Conservation (phyloP, 805 yeast species). For the Kuraishia cidri region DNA sequence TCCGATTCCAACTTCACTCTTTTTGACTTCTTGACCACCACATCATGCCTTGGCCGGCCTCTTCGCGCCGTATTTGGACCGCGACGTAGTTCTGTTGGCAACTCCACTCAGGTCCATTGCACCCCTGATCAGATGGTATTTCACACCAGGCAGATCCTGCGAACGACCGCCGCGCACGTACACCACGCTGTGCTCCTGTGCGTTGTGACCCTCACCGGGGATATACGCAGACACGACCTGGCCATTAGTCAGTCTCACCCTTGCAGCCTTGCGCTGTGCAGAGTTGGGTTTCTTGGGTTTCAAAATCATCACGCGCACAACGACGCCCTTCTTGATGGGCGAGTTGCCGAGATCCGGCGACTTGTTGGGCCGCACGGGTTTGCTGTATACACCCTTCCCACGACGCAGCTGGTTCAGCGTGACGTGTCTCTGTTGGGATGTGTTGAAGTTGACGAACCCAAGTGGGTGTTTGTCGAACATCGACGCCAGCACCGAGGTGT, state of each 20-base stretch:
- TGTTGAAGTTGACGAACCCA: slow-evolving; percentile 1
- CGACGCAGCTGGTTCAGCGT: slow-evolving; percentile 72
- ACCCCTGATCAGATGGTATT: slow-evolving; percentile 90
- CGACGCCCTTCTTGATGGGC: slow-evolving; percentile 92
- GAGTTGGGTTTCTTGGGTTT: slow-evolving; percentile 99
- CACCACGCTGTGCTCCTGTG: slow-evolving; percentile 96
- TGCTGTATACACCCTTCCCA: slow-evolving; percentile 40
- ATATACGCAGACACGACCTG: slow-evolving; percentile 85
- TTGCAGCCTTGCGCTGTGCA: slow-evolving; percentile 93
- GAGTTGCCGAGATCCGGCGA: slow-evolving; percentile 79
- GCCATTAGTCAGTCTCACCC: slow-evolving; percentile 90
- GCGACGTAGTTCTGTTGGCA: slow-evolving; percentile 80
- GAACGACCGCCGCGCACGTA: slow-evolving; percentile 97
- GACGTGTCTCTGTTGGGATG: slow-evolving; percentile 41
- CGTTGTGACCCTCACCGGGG: slow-evolving; percentile 98
- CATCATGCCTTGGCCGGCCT: slow-evolving; percentile 44
- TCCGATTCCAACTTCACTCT: neutral
- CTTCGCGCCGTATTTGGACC: slow-evolving; percentile 93
- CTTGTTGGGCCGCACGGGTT: slow-evolving; percentile 32
- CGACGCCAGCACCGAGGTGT: no score
- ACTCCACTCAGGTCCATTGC: slow-evolving; percentile 91
- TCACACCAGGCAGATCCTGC: slow-evolving; percentile 97
- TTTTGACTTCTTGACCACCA: neutral
- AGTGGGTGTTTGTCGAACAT: no score
- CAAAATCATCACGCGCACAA: slow-evolving; percentile 84